These are phyloP conservation scores for Pestalotiopsis sp. DNA, from an alignment of 2,329 filamentous ascomycete species.

Conservation along the genomic window DNA sequence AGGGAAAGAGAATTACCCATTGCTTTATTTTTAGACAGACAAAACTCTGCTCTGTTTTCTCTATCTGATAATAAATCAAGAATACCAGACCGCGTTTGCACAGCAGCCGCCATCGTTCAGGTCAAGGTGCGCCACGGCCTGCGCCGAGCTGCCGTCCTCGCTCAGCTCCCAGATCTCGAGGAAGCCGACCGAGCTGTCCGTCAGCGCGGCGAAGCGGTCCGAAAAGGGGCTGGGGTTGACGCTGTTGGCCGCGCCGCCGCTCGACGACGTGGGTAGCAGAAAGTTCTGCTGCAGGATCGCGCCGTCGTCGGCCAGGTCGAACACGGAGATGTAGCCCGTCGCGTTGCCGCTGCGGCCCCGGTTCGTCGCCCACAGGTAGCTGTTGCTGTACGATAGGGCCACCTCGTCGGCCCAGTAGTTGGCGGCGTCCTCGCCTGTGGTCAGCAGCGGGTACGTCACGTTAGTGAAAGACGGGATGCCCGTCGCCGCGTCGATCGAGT, in stretches of 20 bases:
- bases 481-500: slow-evolving; percentile 18
- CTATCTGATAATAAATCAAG: background rate
- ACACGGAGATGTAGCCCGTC: slow-evolving; percentile 37
- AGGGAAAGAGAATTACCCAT: too few species aligned
- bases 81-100: slow-evolving; percentile 30
- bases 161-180: slow-evolving; percentile 37
- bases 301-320: slow-evolving; percentile 29
- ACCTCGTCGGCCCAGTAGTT: slow-evolving; percentile 37
- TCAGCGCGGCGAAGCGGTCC: slow-evolving; percentile 35
- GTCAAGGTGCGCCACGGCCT: slow-evolving; percentile 24
- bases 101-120: slow-evolving; percentile 28
- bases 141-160: slow-evolving; percentile 16
- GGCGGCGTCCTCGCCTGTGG: slow-evolving; percentile 19
- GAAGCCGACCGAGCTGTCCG: slow-evolving; percentile 37
- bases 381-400: slow-evolving; percentile 27
- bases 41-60: background rate
- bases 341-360: slow-evolving; percentile 19
- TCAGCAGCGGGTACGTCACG: slow-evolving; percentile 26
- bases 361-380: slow-evolving; percentile 35
- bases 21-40: background rate
- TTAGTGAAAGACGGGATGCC: slow-evolving; percentile 17
- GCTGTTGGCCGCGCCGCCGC: slow-evolving; percentile 38
- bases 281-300: slow-evolving; percentile 33
- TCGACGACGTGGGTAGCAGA: slow-evolving; percentile 32
- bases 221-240: slow-evolving; percentile 34